Conservation (phyloP, 352 stramenopile species). For the Phytophthora pinifolia region DNA sequence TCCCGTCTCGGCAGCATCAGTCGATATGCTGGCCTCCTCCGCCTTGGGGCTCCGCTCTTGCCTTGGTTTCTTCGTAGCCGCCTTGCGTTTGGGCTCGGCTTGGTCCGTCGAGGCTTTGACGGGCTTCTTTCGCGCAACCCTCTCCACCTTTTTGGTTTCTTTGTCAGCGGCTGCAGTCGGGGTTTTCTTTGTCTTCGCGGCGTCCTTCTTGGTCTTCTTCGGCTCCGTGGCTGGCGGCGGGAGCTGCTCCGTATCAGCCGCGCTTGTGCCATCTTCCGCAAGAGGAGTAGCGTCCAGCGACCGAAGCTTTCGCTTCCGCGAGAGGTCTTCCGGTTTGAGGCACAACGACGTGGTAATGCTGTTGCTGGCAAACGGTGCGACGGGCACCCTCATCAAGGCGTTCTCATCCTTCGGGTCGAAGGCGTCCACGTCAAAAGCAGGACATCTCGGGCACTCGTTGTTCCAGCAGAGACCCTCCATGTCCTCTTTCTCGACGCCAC, state of each 20-base stretch:
- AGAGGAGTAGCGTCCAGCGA: conserved; percentile 19
- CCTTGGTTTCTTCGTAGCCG: conserved; percentile 24
- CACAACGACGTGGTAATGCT: conserved; percentile 59
- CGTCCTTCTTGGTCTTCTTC: conserved; percentile 52
- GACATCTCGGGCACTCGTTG: conserved; percentile 59
- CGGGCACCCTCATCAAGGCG: conserved; percentile 54
- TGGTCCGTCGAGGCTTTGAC: conserved; percentile 13
- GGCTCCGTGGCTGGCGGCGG: conserved; percentile 20
- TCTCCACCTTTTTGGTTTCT: conserved; percentile 44
- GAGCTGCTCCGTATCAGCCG: conserved; percentile 11
- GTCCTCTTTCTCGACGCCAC: conserved; percentile 84
- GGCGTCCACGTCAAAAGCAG: conserved; percentile 62
- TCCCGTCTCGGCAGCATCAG: conserved; percentile 11
- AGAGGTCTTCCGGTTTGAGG: conserved; percentile 36
- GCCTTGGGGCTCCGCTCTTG: conserved; percentile 23
- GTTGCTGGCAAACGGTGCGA: conserved; percentile 49
- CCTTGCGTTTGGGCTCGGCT: conserved; percentile 21
- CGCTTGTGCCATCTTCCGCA: conserved; percentile 1
- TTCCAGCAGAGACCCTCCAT: conserved; percentile 77
- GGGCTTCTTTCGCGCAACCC: conserved; percentile 37
- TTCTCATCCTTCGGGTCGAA: conserved; percentile 47
- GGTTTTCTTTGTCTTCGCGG: conserved; percentile 32
- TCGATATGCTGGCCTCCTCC: not conserved
- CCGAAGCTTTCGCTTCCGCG: conserved; percentile 55
- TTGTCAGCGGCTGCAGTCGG: conserved; percentile 11